Evolutionary conservation across 108 stramenopile genomes (phyloP), one percentile per base, ranked within the genome.

Genomic region (Cyclostephanos tholiformis): DNA sequence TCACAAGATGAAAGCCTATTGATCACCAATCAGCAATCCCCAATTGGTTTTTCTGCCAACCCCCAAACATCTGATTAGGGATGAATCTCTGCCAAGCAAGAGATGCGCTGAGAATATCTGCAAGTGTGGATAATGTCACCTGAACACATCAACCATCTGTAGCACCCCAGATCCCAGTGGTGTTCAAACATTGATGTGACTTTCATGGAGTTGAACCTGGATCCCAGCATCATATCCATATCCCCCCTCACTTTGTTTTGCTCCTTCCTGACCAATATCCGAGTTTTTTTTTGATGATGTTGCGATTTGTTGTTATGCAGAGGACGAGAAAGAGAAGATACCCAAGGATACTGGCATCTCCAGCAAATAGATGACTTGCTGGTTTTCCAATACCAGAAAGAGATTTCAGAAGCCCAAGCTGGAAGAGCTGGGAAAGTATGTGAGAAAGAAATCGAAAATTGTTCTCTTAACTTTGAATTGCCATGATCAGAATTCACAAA

Each of bases 301-400:
- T 25, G 52, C 11, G 20, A 25, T 20, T 53, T 20, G 1, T 25
- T 25, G 23, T 25, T 53, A 25, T 6, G 52, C 19, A 53, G 77
- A 79, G 14, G 57, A 36, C 9, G 72, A 79, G 13, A 74, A 73
- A 65, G 51, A 22, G 10, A 41, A 66, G 22, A 77, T 77, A 22
- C 72, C 65, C 50, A n/a, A 38, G 26, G 65, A 66, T 43, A 79
- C 77, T 2, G 77, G 77, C 35, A 74, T 74, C 25, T 67, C 43
- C 35, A 48, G 35, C 13, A 79, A 74, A 29, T 66, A 74, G 26
- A 14, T 79, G 50, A 74, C 67, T 11, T 74, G 64, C 25, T 79
- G 77, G 77, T 79, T 79, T 68, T 44, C 55, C 23, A 79, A 74
- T 48, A 79, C 67, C 36, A 29, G 77, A 19, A 79, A 74, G 48